Conservation (phyloP, 345 rosid genomes). For the Syzygium grande region DNA sequence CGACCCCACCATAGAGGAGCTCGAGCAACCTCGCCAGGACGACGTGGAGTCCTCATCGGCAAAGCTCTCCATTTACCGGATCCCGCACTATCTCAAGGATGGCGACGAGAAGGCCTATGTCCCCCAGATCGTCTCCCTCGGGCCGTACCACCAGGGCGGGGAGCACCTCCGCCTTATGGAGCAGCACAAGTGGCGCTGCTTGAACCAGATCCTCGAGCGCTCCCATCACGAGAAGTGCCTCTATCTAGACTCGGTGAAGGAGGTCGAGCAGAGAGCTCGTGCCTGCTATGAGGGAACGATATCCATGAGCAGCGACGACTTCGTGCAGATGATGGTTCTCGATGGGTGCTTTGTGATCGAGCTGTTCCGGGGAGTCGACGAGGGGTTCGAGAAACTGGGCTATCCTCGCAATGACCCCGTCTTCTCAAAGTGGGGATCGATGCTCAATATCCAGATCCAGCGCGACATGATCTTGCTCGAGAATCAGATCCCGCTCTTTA, state of each 20-base stretch:
- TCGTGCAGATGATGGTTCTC: constrained; percentile 68
- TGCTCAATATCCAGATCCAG: constrained; percentile 71
- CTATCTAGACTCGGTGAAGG: constrained; percentile 48
- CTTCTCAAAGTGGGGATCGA: constrained; percentile 62
- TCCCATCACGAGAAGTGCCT: constrained; percentile 31
- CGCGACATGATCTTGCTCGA: constrained; percentile 83
- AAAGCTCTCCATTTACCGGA: constrained; percentile 35
- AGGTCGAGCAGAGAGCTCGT: constrained; percentile 51
- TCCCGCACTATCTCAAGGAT: constrained; percentile 39
- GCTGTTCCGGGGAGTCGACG: constrained; percentile 61
- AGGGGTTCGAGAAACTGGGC: constrained; percentile 50
- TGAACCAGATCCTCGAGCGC: constrained; percentile 51
- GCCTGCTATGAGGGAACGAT: constrained; percentile 55
- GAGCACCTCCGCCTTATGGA: constrained; percentile 55
- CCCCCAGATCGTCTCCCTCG: constrained; percentile 69
- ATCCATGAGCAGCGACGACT: constrained; percentile 46
- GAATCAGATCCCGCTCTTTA: constrained; percentile 66
- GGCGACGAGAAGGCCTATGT: constrained; percentile 63
- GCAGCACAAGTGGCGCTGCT: constrained; percentile 69
- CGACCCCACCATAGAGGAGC: constrained; percentile 18
- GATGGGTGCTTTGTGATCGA: constrained; percentile 77
- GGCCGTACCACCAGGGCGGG: constrained; percentile 76
- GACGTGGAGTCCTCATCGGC: constrained; percentile 45
- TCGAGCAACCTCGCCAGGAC: constrained; percentile 47
- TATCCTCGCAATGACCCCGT: constrained; percentile 63